These are phyloP conservation scores for Candida sphagnicola DNA, from an alignment of 805 yeast genomes.

Conservation along the genomic window DNA sequence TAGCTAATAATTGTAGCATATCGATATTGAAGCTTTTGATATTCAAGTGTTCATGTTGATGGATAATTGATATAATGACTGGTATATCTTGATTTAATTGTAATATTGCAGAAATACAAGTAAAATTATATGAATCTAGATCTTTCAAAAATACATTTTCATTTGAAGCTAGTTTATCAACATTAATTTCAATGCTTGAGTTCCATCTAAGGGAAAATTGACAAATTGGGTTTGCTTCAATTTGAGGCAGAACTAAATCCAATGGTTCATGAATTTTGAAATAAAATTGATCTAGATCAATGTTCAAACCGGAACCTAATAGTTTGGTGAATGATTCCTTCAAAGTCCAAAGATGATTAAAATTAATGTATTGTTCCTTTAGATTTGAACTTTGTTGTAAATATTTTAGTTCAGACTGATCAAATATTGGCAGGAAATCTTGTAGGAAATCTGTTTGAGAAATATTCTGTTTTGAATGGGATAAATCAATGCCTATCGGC, in stretches of 20 bases:
- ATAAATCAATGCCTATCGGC: slow-evolving; percentile 35
- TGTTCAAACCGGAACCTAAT: slow-evolving; percentile 53
- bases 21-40: slow-evolving; percentile 7
- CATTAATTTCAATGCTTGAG: slow-evolving; percentile 6
- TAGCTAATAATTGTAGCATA: slow-evolving; percentile 3
- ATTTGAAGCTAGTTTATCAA: slow-evolving; percentile 3
- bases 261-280: slow-evolving; percentile 10
- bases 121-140: slow-evolving; percentile 6
- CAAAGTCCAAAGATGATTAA: slow-evolving; percentile 71
- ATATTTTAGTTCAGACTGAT: slow-evolving; percentile 26
- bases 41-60: slow-evolving; percentile 6
- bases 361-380: slow-evolving; percentile 21
- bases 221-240: slow-evolving; percentile 1
- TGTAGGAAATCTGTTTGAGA: slow-evolving; percentile 24
- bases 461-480: slow-evolving; percentile 28
- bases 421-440: slow-evolving; percentile 42
- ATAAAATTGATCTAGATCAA: slow-evolving; percentile 17
- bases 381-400: slow-evolving; percentile 18
- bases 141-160: slow-evolving; percentile 4
- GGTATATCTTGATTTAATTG: slow-evolving; percentile 8
- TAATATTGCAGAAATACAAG: slow-evolving; percentile 10
- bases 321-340: slow-evolving; percentile 74
- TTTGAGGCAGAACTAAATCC: not conserved
- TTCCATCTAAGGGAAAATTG: not conserved
- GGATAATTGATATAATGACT: slow-evolving; percentile 14